A percentile compares a stretch with the other conserved stretches of the same genome.
phyloP scores from a whole-genome alignment of 2,329 filamentous ascomycete species.

The Alternaria sp. region DNA sequence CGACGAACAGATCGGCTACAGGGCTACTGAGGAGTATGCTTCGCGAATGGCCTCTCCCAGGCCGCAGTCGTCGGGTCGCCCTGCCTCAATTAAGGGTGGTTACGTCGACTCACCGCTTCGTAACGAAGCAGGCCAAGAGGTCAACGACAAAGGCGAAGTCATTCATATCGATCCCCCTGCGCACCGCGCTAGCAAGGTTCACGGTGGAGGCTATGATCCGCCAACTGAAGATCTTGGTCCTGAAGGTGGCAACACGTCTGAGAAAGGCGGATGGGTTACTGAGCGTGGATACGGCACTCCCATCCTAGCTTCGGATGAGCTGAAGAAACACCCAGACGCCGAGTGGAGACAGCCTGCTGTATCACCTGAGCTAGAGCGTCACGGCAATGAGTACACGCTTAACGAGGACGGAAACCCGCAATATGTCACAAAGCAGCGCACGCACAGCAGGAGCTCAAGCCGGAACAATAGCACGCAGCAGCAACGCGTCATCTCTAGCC shows the following conservation, averaged over 20 bases:
- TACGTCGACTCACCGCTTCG: slow-evolving; percentile 61
- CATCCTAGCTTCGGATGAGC: slow-evolving; percentile 88
- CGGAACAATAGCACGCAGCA: slow-evolving; percentile 68
- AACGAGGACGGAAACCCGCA: slow-evolving; percentile 47
- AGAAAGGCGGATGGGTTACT: slow-evolving; percentile 61
- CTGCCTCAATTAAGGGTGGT: slow-evolving; percentile 58
- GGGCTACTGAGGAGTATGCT: slow-evolving; percentile 84
- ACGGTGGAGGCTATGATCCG: slow-evolving; percentile 61
- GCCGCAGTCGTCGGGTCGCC: slow-evolving; percentile 58
- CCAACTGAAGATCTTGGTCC: slow-evolving; percentile 61
- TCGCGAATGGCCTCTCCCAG: slow-evolving; percentile 77
- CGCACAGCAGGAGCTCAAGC: slow-evolving; percentile 58
- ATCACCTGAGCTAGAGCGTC: slow-evolving; percentile 70
- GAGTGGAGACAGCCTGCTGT: slow-evolving; percentile 81
- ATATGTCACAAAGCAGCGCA: slow-evolving; percentile 61
- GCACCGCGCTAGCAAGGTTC: slow-evolving; percentile 54
- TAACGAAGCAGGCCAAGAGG: slow-evolving; percentile 56
- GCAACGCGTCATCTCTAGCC: slow-evolving; percentile 40
- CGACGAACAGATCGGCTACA: slow-evolving; percentile 88
- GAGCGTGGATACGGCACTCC: slow-evolving; percentile 74
- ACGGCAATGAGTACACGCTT: slow-evolving; percentile 63
- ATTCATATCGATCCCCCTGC: slow-evolving; percentile 80
- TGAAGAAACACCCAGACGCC: slow-evolving; percentile 74
- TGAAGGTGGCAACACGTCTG: slow-evolving; percentile 55
- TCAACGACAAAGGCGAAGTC: slow-evolving; percentile 64